phyloP scores from a whole-genome alignment of 2,329 filamentous ascomycete genomes.

The Colletotrichum musae region DNA sequence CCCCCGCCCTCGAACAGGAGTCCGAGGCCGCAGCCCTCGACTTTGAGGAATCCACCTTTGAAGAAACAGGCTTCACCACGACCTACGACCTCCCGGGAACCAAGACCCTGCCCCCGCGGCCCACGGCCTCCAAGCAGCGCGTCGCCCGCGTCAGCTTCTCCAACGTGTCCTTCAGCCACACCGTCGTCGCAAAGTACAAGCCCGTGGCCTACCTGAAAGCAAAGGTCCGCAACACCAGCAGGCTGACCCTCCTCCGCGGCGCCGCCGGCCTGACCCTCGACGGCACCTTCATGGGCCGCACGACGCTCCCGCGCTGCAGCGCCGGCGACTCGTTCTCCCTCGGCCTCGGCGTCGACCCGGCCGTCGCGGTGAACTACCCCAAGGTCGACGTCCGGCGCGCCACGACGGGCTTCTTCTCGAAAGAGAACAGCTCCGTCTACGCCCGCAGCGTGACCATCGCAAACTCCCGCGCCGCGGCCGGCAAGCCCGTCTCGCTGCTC shows the following conservation, averaged over 20 bases:
- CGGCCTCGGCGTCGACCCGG: slow-evolving; percentile 72
- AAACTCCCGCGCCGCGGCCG: slow-evolving; percentile 61
- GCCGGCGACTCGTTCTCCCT: slow-evolving; percentile 68
- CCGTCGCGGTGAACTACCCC: slow-evolving; percentile 68
- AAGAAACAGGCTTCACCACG: slow-evolving; percentile 72
- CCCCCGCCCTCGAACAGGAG: not conserved
- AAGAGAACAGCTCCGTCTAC: slow-evolving; percentile 67
- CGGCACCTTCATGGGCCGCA: slow-evolving; percentile 72
- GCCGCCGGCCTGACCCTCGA: slow-evolving; percentile 73
- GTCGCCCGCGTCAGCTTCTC: slow-evolving; percentile 69
- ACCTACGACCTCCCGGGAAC: slow-evolving; percentile 72
- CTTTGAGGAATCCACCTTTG: slow-evolving; percentile 68
- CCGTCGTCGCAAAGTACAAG: slow-evolving; percentile 73
- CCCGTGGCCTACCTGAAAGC: slow-evolving; percentile 73
- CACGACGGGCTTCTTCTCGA: slow-evolving; percentile 66
- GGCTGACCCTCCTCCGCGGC: slow-evolving; percentile 69
- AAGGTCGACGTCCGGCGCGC: slow-evolving; percentile 68
- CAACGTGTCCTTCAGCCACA: slow-evolving; percentile 68
- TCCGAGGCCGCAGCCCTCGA: slow-evolving; percentile 51
- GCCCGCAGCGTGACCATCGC: slow-evolving; percentile 63
- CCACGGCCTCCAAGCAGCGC: slow-evolving; percentile 69
- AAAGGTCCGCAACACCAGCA: slow-evolving; percentile 68
- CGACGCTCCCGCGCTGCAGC: slow-evolving; percentile 68
- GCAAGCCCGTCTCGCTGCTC: slow-evolving; percentile 60
- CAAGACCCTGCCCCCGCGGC: slow-evolving; percentile 69